Percentiles rank a stretch among this genome's conserved stretches.
These are phyloP conservation scores for Sugiyamaella novakii DNA, from an alignment of 1,139 yeast genomes.

Conservation along the genomic window DNA sequence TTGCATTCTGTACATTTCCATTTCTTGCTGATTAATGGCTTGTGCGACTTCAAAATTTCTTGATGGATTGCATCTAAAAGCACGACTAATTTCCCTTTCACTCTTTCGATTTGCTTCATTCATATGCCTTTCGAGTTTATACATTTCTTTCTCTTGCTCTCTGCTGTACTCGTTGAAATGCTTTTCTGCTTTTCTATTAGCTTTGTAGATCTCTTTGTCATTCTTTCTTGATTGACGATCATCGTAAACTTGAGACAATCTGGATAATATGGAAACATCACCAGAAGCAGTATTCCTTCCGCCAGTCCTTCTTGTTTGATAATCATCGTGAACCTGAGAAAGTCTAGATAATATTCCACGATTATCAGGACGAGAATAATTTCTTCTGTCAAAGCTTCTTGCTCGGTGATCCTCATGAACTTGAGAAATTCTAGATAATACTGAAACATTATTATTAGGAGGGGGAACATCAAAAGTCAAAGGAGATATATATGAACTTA, in stretches of 20 bases:
- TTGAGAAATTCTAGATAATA: background rate
- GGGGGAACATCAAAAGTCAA: constrained; percentile 7
- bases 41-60: constrained; percentile 1
- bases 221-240: too few relatives aligned
- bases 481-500: constrained; percentile 10
- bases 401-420: background rate
- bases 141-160: background rate
- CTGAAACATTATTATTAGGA: background rate
- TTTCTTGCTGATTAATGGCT: constrained; percentile 6
- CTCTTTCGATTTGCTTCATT: constrained; percentile 4
- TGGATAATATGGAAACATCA: too few relatives aligned
- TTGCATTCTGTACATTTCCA: constrained; percentile 7
- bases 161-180: background rate
- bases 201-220: background rate
- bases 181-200: background rate
- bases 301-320: too few relatives aligned
- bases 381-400: background rate
- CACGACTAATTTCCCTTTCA: constrained; percentile 5
- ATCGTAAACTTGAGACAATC: too few relatives aligned
- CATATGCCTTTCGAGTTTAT: constrained; percentile 5
- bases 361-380: too few relatives aligned
- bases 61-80: background rate
- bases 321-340: too few relatives aligned
- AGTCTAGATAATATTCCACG: background rate
- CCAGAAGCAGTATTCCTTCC: too few relatives aligned